Percentiles rank a stretch among this genome's conserved stretches.
These are phyloP conservation scores for Talaromyces amestolkiae DNA, from an alignment of 2,329 filamentous ascomycete species.

Conservation along the genomic window DNA sequence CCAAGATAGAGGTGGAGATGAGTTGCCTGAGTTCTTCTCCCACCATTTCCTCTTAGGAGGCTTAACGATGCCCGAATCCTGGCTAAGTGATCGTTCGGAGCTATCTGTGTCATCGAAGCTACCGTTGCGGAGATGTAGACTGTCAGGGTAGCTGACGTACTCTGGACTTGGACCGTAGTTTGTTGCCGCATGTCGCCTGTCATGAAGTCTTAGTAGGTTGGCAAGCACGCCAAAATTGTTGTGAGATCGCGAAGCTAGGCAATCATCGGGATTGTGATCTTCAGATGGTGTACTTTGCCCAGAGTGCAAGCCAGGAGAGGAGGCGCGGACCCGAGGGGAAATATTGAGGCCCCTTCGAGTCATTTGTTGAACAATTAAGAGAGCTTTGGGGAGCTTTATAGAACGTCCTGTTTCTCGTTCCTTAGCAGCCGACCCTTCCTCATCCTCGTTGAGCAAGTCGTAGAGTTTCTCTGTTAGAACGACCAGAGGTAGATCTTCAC, in stretches of 20 bases:
- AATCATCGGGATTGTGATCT: conserved; percentile 55
- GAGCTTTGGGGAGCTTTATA: conserved; percentile 32
- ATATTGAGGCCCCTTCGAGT: conserved; percentile 29
- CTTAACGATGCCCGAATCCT: conserved; percentile 30
- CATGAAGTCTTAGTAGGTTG: conserved; percentile 68
- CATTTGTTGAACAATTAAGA: conserved; percentile 38
- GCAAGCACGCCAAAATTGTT: conserved; percentile 73
- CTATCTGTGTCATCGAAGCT: conserved; percentile 33
- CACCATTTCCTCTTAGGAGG: conserved; percentile 19
- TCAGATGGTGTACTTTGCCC: conserved; percentile 35
- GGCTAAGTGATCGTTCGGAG: conserved; percentile 31
- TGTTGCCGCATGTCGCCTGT: conserved; percentile 29
- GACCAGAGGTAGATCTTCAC: conserved; percentile 38
- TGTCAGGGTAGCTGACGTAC: conserved; percentile 13
- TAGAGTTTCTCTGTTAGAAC: conserved; percentile 31
- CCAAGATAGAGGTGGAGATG: conserved; percentile 25
- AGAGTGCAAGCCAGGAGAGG: conserved; percentile 33
- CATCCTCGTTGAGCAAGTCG: conserved; percentile 34
- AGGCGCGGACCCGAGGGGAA: conserved; percentile 32
- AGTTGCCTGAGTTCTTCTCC: conserved; percentile 17
- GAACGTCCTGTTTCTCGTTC: conserved; percentile 28
- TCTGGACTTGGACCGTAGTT: conserved; percentile 23
- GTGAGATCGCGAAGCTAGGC: conserved; percentile 64
- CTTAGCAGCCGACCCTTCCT: conserved; percentile 21
- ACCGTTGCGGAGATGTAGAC: conserved; percentile 29